A percentile compares a stretch with the other conserved stretches of the same genome.
Evolutionary conservation across 148 eudicot species (phyloP).

Genomic region (Fagopyrum tataricum): DNA sequence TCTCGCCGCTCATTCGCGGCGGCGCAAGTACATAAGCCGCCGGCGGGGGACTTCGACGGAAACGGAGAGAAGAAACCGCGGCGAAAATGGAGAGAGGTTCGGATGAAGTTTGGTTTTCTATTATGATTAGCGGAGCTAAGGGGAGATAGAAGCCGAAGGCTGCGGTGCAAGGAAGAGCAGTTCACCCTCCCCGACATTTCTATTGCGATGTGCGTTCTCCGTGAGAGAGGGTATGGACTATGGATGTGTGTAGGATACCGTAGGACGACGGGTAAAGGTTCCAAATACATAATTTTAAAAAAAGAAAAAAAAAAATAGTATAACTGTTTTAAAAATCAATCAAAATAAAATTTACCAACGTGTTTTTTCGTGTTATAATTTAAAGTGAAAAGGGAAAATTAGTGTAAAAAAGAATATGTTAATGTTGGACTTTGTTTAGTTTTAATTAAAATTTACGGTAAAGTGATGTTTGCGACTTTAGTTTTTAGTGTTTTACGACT

Average conservation of each 20-base stretch:
- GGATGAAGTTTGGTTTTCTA: conserved; percentile 18
- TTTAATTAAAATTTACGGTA: no score
- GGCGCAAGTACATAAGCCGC: conserved; percentile 31
- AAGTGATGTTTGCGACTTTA: no score
- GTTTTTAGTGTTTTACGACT: no score
- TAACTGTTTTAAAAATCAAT: no score
- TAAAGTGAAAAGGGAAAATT: no score
- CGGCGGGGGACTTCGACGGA: conserved; percentile 26
- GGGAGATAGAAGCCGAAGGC: conserved; percentile 25
- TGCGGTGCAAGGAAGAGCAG: conserved; percentile 30
- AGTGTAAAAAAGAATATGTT: no score
- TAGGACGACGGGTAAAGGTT: no score
- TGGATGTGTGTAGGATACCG: neutral
- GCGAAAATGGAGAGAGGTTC: conserved; percentile 24
- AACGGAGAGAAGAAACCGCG: conserved; percentile 17
- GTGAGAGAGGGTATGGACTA: neutral
- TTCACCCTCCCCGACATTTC: conserved; percentile 62
- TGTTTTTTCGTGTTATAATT: no score
- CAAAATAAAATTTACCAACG: no score
- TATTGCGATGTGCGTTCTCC: neutral
- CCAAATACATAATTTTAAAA: no score
- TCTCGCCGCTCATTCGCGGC: neutral
- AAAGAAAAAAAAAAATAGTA: no score
- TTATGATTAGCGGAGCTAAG: conserved; percentile 23
- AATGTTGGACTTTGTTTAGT: no score